A percentile compares a stretch with the other conserved stretches of the same genome.
These are phyloP conservation scores for Debaryomyces tyrocola DNA, from an alignment of 805 yeast genomes.

Conservation along the genomic window DNA sequence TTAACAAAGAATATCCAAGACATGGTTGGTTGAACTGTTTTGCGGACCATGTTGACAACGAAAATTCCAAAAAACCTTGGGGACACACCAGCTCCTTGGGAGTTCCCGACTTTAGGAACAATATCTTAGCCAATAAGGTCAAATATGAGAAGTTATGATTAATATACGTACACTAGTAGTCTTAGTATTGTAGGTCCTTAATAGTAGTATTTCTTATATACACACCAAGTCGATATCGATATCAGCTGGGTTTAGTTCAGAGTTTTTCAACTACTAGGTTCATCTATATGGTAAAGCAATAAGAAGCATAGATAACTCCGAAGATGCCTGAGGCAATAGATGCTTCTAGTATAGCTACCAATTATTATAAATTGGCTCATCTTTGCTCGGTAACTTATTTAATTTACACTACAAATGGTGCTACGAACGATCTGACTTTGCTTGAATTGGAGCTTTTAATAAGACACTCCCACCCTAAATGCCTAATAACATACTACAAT, in stretches of 20 bases:
- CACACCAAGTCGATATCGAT: background rate
- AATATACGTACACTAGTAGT: background rate
- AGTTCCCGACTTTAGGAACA: conserved; percentile 24
- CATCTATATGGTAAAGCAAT: background rate
- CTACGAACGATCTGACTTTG: conserved; percentile 36
- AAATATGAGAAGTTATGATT: conserved; percentile 17
- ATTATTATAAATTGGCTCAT: conserved; percentile 42
- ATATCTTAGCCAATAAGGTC: conserved; percentile 24
- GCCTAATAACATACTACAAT: conserved; percentile 42
- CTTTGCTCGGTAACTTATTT: conserved; percentile 27
- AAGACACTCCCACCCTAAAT: conserved; percentile 34
- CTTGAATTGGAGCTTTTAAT: conserved; percentile 39
- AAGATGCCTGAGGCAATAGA: conserved; percentile 12
- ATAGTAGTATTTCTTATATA: background rate
- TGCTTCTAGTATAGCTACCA: conserved; percentile 33
- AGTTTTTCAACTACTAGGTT: too few species aligned
- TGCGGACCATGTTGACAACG: conserved; percentile 30
- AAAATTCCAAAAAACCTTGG: conserved; percentile 32
- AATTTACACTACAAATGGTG: conserved; percentile 29
- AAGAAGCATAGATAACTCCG: background rate
- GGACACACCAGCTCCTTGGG: conserved; percentile 36
- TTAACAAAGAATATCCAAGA: conserved; percentile 23
- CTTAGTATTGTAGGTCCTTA: too few species aligned
- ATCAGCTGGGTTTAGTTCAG: background rate
- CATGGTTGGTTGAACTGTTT: conserved; percentile 32